Evolutionary conservation across 345 rosid genomes (phyloP), one percentile per base, ranked within the genome.

Genomic region (Conringia planisiliqua): DNA sequence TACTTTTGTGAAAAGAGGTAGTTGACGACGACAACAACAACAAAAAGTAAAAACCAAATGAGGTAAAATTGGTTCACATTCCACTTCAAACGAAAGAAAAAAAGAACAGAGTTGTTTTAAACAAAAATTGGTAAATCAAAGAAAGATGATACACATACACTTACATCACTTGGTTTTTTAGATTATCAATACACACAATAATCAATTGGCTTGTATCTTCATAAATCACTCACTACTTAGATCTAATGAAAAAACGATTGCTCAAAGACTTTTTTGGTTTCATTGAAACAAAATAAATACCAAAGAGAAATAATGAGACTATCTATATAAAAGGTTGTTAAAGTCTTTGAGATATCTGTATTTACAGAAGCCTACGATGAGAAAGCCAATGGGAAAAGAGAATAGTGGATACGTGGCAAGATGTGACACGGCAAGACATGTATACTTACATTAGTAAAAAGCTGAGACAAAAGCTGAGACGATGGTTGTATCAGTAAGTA

Each of bases 381-480:
- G 60, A 2, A 5, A 71, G 24, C 75, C 72, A 46, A 47, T 66
- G 5, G 46, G 30, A 35, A 50, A 46, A 66, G 51, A 73, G 59
- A 57, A 48, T 35, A 35, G 72, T 66, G 73, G 61, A 59, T 22
- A 57, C 43, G 60, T 58, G 68, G 54, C 66, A n/a, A 67, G 62
- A 40, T 48, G 66, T 68, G 73, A 68, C 7, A 39, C 6, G 68
- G 29, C 12, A 50, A 29, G 9, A 39, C 26, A 39, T 39, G 73
- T 75, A 67, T 66, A 33, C 61, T 39, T 74, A n/a, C 68, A 59
- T 59, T 47, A 59, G 78, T 67, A 59, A 75, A 66, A 74, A 66
- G 71, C 72, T 66, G 78, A n/a, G 66, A 73, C 66, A 56, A 54
- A 75, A 60, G 73, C 73, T 75, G 79, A 75, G 55, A 68, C 74